Conservation (phyloP, 176 grass and related monocot species). For the Aegilops tauschii region DNA sequence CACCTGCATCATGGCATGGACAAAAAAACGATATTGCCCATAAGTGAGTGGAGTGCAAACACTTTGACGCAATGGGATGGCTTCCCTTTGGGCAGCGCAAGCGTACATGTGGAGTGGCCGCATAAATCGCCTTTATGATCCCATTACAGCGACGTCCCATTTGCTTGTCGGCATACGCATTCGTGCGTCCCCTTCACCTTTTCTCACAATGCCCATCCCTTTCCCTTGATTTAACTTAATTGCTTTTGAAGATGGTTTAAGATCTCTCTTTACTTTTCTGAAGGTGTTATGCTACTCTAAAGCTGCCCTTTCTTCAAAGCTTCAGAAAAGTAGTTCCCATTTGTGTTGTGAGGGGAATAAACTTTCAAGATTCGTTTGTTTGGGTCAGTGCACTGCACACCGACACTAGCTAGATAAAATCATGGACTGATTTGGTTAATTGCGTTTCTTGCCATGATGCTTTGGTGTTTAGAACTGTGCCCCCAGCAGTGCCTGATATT, state of each 20-base stretch:
- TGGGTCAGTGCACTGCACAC: background rate
- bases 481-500: background rate
- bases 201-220: background rate
- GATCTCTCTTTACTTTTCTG: background rate
- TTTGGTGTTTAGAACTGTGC: background rate
- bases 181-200: background rate
- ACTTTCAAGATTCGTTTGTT: background rate
- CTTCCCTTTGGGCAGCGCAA: background rate
- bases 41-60: background rate
- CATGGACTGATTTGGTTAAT: too few species aligned
- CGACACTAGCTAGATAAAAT: background rate
- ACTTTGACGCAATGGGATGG: background rate
- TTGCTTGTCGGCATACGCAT: background rate
- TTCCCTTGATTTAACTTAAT: background rate
- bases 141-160: background rate
- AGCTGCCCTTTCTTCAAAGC: background rate
- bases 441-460: background rate
- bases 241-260: background rate
- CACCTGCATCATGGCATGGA: conserved; percentile 25
- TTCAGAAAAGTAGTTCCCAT: background rate
- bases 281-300: background rate
- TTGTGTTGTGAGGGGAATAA: background rate
- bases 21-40: background rate
- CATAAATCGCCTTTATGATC: conserved; percentile 12
- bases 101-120: background rate